These are phyloP conservation scores for Plantago rigida DNA, from an alignment of 305 asterid species.

Conservation along the genomic window DNA sequence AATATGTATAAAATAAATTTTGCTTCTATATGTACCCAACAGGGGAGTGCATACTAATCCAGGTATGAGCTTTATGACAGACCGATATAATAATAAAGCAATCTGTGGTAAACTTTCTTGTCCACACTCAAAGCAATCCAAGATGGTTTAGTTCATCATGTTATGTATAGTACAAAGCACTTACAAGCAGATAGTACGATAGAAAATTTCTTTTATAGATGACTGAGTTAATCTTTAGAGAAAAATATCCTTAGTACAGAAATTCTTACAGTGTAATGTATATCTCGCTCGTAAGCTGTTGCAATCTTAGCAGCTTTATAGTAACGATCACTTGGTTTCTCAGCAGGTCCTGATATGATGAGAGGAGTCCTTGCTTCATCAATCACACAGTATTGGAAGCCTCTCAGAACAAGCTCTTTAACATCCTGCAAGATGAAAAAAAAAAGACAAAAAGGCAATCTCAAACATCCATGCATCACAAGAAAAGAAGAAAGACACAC, in stretches of 20 bases:
- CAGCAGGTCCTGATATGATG: constrained; percentile 95
- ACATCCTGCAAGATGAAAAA: constrained; percentile 60
- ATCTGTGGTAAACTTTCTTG: constrained; percentile 2
- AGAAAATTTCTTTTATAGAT: constrained; percentile 9
- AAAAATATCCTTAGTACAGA: constrained; percentile 22
- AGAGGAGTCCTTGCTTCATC: constrained; percentile 99
- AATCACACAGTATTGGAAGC: constrained; percentile 81
- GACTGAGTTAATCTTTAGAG: constrained; percentile 6
- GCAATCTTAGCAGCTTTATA: constrained; percentile 96
- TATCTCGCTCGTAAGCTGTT: constrained; percentile 71
- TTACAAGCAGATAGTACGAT: constrained; percentile 10
- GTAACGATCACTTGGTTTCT: constrained; percentile 88
- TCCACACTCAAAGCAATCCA: neutral
- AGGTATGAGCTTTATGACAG: constrained; percentile 17
- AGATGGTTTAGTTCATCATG: constrained; percentile 7
- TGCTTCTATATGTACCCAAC: neutral
- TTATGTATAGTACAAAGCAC: constrained; percentile 1
- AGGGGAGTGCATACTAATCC: constrained; percentile 10
- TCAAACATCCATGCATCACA: constrained; percentile 28
- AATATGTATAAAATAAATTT: neutral
- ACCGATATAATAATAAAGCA: constrained; percentile 3
- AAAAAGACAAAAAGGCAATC: constrained; percentile 13
- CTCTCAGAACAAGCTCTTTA: constrained; percentile 87
- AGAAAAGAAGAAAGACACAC: constrained; percentile 25
- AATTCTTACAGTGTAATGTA: constrained; percentile 81